These are phyloP conservation scores for Triangularia setosa DNA, from an alignment of 2,329 filamentous ascomycete genomes.

Conservation along the genomic window DNA sequence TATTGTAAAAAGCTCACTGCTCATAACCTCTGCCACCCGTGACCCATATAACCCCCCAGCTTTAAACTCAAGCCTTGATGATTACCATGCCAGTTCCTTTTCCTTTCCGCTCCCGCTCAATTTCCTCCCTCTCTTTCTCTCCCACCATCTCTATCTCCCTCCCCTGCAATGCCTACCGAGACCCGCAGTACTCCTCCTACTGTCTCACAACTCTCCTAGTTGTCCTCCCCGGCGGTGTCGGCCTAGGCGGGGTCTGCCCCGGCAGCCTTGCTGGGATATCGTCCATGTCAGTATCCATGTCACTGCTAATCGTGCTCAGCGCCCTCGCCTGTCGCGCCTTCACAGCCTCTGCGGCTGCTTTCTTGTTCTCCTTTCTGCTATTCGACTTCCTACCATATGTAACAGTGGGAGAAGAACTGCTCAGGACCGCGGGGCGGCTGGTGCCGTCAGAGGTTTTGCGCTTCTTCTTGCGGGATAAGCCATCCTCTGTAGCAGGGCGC, in stretches of 20 bases:
- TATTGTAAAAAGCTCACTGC: too few species aligned
- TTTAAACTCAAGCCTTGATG: too few species aligned
- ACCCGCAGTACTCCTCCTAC: not conserved
- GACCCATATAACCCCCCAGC: too few species aligned
- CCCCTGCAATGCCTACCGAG: not conserved
- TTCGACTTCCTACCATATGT: not conserved
- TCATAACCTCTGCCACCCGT: too few species aligned
- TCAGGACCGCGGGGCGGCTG: not conserved
- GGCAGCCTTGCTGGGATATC: conserved; percentile 35
- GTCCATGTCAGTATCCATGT: conserved; percentile 44
- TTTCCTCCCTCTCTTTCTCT: too few species aligned
- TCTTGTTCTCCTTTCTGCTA: conserved; percentile 1
- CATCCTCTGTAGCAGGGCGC: not conserved
- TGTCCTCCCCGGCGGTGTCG: not conserved
- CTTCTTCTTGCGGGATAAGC: not conserved
- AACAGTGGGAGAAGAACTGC: not conserved
- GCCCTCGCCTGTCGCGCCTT: not conserved
- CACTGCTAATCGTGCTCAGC: conserved; percentile 22
- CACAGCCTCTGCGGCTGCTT: not conserved
- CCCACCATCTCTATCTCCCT: not conserved
- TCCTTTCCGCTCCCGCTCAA: too few species aligned
- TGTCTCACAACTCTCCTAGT: not conserved
- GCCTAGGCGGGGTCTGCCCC: not conserved
- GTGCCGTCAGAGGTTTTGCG: not conserved
- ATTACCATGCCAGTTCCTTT: too few species aligned